Evolutionary conservation across 495 filamentous ascomycete species (phyloP), one percentile per base, ranked within the genome.

Genomic region (Aspergillus kassunensis): DNA sequence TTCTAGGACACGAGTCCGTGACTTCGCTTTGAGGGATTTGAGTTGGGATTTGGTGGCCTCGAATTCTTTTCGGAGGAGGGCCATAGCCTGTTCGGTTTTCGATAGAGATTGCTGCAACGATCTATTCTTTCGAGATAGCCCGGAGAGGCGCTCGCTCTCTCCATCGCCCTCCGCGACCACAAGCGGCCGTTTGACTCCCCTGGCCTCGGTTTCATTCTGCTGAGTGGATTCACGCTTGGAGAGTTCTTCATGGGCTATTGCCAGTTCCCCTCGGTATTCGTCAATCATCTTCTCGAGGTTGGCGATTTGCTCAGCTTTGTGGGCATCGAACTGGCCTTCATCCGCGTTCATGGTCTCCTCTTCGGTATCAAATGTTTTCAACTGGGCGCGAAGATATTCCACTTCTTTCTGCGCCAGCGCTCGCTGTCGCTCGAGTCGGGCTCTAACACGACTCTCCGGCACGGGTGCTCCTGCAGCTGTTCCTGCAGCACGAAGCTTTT

Each of bases 321-420:
- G 79, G 50, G 85, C 80, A 58, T 97, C 89, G 43, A 87, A 86
- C 23, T 69, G 69, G 36, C 75, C 82, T 13, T 89, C 87, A 6
- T 73, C 69, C 2, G 83, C 78, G 49, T 91, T 83, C 71, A 96
- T 86, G 2, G 90, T 92, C 35, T 79, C 77, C 64, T 97, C 91
- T 68, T 97, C 95, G 20, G 83, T 80, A 54, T 96, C 92, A 50
- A 91, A 96, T 0, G 87, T 86, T 65, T 95, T 95, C 19, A 97
- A 72, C 60, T 99, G 93, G 4, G 88, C 92, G 13, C 95, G 87
- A 7, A 99, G 77, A 64, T 92, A 93, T 55, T 97, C 89, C 6
- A 95, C 89, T 64, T 99, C 95, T 60, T 96, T 96, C 18, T 89
- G 68, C 4, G 90, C 90, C 3, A 97, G 78, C 6, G 80, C 81